These are phyloP conservation scores for Pisolithus thermaeus DNA, from an alignment of 1,284 basidiomycete genomes.

Conservation along the genomic window DNA sequence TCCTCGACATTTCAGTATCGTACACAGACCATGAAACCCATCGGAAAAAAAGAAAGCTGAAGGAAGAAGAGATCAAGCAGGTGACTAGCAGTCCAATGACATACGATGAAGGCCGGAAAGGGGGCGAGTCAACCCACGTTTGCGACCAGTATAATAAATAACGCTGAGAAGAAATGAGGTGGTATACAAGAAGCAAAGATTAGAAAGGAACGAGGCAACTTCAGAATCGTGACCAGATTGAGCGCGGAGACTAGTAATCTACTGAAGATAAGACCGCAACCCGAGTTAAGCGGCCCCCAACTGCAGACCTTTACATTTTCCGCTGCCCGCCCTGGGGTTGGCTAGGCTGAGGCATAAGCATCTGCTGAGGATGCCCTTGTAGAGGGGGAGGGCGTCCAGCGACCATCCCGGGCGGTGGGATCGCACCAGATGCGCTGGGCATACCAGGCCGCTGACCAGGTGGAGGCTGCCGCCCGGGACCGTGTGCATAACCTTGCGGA, in stretches of 20 bases:
- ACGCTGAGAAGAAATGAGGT: neutral
- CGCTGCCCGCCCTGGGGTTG: slow-evolving; percentile 22
- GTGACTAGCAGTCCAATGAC: neutral
- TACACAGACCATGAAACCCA: neutral
- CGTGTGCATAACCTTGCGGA: slow-evolving; percentile 30
- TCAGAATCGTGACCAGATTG: too few species aligned
- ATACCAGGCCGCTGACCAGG: slow-evolving; percentile 24
- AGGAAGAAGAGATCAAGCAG: slow-evolving; percentile 1
- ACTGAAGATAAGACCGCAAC: too few species aligned
- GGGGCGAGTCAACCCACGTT: neutral
- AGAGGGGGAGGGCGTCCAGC: slow-evolving; percentile 34
- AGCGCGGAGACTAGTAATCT: too few species aligned
- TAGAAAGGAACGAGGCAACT: neutral
- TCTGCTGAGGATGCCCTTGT: slow-evolving; percentile 31
- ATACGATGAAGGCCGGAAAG: neutral
- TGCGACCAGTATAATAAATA: neutral
- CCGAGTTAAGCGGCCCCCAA: too few species aligned
- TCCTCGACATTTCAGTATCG: neutral
- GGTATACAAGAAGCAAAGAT: neutral
- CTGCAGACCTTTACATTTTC: slow-evolving; percentile 19
- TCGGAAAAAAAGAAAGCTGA: neutral
- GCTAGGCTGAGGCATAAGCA: slow-evolving; percentile 26
- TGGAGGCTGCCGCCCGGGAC: slow-evolving; percentile 31
- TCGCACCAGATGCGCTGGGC: slow-evolving; percentile 9
- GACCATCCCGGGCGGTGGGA: slow-evolving; percentile 15